Percentiles rank a stretch among this genome's conserved stretches.
These are phyloP conservation scores for Tricladium varicosporioides DNA, from an alignment of 2,329 filamentous ascomycete species.

Conservation along the genomic window DNA sequence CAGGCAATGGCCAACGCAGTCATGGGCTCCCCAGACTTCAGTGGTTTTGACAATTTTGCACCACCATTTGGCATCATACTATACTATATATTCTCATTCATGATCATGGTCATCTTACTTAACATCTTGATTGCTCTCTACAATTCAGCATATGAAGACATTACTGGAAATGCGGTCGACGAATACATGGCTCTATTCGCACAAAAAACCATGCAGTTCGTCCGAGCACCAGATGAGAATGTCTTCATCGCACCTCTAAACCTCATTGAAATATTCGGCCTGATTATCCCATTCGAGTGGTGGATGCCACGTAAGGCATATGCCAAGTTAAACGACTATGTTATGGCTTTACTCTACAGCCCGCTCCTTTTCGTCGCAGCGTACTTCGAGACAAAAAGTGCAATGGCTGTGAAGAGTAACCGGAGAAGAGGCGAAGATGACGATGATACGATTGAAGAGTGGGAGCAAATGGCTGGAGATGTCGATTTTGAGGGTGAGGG, in stretches of 20 bases:
- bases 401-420: conserved; percentile 68
- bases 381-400: conserved; percentile 64
- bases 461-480: conserved; percentile 76
- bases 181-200: conserved; percentile 93
- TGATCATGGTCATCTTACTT: conserved; percentile 90
- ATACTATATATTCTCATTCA: conserved; percentile 97
- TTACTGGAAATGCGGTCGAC: conserved; percentile 81
- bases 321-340: conserved; percentile 78
- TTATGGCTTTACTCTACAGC: conserved; percentile 85
- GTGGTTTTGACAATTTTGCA: conserved; percentile 83
- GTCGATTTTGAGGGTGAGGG: conserved; percentile 80
- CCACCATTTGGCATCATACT: conserved; percentile 92
- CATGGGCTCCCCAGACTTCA: conserved; percentile 89
- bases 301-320: conserved; percentile 79
- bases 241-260: conserved; percentile 98
- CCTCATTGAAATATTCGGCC: conserved; percentile 78
- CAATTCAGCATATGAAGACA: conserved; percentile 90
- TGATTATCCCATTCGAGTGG: conserved; percentile 87
- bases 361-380: conserved; percentile 81
- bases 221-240: conserved; percentile 95
- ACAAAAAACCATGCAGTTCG: conserved; percentile 94
- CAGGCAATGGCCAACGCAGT: conserved; percentile 85
- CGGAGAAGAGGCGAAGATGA: conserved; percentile 79
- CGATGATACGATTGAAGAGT: conserved; percentile 85
- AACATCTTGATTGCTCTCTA: conserved; percentile 97